Base-by-base conservation (phyloP, 805 yeast genomes). In the Lipomyces anomalus region DNA sequence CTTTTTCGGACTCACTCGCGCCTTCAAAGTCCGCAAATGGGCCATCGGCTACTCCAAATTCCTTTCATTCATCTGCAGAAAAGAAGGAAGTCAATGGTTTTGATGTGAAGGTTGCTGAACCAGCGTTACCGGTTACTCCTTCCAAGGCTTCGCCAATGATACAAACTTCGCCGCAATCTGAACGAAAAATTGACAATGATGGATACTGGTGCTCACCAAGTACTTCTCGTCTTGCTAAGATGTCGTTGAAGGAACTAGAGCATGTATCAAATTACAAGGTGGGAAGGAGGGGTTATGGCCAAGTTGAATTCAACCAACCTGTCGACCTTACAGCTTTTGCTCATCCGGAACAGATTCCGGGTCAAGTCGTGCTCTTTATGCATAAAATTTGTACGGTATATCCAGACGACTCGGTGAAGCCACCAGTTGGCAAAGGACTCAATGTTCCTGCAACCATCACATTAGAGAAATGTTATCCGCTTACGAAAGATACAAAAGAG, bases 191-290 rank as follows among this genome's bases (percentile, higher is more conserved):
- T 23, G 77, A 82, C 42, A 80, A 79, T 11, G 76, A 83, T 40
- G 95, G 89, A 4, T 92, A 89, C 66, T 92, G 92, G 85, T 82
- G 80, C 43, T 76, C 84, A 4, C 98, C 98, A 16, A 70, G 87
- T 2, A 59, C 82, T 32, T 75, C 79, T 4, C 79, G 79, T 40
- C 67, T 92, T 42, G 72, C 75, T 44, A 65, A 70, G 16, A 71
- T 76, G 73, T 63, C 86, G 0, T 69, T 84, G 32, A 66, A 78
- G 6, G 82, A 86, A 50, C 72, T 87, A 40, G 78, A 82, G 44
- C 58, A 73, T 4, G 82, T 92, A 21, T 57, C 71, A 16, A 71
- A 79, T 43, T 79, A 89, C 61, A 74, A 74, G 13, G 78, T 92
- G 48, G 98, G 97, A 4, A 80, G 92, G 53, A 74, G 74, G 50